Evolutionary conservation across 768 basidiomycete species (phyloP), one percentile per base, ranked within the genome.

Genomic region (Gyrodon lividus): DNA sequence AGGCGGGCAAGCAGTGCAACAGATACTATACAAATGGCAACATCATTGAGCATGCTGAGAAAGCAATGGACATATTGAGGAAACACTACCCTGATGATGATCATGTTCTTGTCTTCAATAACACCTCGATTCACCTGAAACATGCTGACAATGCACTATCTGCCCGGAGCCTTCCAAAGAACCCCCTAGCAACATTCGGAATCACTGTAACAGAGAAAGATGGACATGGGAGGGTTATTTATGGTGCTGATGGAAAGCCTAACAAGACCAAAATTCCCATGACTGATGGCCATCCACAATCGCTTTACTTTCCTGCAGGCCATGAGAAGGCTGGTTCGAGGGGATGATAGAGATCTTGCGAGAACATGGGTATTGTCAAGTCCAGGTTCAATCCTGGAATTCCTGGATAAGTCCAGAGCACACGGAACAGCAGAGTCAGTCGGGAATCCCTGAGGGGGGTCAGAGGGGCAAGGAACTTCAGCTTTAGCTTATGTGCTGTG

Each of bases 21-120:
- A 68, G 66, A 5, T 65, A 68, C 43, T 64, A 61, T 43, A 52
- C 56, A 10, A 70, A 65, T 53, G 58, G 65, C 0, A 63, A 73
- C 31, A 60, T 74, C 19, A 7, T 66, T 6, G 38, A 52, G 3
- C 73, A 73, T 42, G 58, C 57, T 5, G 9, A 45, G 19, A 39
- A 43, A 10, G 69, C 66, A 5, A 69, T 69, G 54, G 57, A 58
- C 33, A 55, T 70, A 23, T 47, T 70, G 10, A 39, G 62, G 20
- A 48, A 59, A n/a, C 22, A 52, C 16, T 71, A 68, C 46, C 68
- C 70, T 5, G 50, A 70, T 16, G 55, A 64, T 16, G 56, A 69
- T 3, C 71, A 71, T 51, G 49, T 62, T 39, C 48, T 68, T 6
- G 41, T 57, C 24, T 66, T 56, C 24, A 59, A 67, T 45, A 67